A percentile compares a stretch with the other conserved stretches of the same genome.
phyloP scores from a whole-genome alignment of 257 asterid species.

The Fraxinus excelsior region DNA sequence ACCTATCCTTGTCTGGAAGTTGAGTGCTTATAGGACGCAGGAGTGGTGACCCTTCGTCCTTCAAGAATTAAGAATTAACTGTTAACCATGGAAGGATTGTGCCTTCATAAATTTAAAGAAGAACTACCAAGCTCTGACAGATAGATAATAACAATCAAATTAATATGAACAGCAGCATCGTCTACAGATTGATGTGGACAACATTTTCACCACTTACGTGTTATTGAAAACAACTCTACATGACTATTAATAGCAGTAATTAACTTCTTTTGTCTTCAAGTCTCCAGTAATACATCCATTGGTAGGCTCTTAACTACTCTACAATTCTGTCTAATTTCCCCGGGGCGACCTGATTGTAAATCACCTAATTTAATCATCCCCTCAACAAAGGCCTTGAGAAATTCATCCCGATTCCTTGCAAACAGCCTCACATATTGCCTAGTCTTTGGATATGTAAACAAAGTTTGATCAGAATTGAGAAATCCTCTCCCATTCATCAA shows the following conservation, averaged over 20 bases:
- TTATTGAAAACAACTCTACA: too few species aligned
- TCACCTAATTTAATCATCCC: conserved; percentile 87
- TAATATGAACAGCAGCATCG: not conserved
- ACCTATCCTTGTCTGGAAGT: too few species aligned
- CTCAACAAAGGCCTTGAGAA: conserved; percentile 57
- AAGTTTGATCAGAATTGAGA: conserved; percentile 75
- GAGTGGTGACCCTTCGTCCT: too few species aligned
- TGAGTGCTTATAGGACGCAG: too few species aligned
- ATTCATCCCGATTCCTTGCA: conserved; percentile 37
- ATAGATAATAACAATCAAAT: not conserved
- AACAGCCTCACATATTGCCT: conserved; percentile 53
- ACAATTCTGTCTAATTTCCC: conserved; percentile 70
- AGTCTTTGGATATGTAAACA: conserved; percentile 48
- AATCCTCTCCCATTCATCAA: conserved; percentile 72
- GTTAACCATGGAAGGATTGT: not conserved
- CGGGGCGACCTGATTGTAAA: conserved; percentile 55
- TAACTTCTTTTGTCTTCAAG: conserved; percentile 1
- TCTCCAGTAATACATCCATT: conserved; percentile 22
- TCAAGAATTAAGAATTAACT: too few species aligned
- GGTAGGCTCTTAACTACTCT: conserved; percentile 48
- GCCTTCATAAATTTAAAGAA: not conserved
- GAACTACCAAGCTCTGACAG: not conserved
- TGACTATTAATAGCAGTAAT: not conserved
- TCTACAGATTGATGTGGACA: not conserved
- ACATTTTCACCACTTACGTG: not conserved